phyloP scores from a whole-genome alignment of 306 rosid genomes.

The Cucurbita maxima region DNA sequence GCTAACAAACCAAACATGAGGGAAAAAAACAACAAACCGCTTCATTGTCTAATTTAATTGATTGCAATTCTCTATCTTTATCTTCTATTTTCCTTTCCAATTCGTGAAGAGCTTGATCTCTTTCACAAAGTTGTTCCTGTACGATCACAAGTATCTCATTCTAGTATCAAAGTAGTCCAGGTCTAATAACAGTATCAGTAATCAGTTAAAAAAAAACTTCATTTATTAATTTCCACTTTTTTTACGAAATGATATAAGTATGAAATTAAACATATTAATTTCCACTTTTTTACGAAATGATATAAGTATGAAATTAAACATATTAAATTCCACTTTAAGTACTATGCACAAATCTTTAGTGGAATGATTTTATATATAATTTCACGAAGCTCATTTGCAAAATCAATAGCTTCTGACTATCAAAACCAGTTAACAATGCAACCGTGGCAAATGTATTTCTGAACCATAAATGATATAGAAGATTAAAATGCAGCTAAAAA shows the following conservation, averaged over 20 bases:
- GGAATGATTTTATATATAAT: background rate
- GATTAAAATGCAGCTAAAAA: background rate
- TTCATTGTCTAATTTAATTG: slow-evolving; percentile 78
- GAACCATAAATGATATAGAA: background rate
- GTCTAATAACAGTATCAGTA: background rate
- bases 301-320: background rate
- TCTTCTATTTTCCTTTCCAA: slow-evolving; percentile 81
- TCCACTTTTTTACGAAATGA: background rate
- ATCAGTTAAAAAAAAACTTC: background rate
- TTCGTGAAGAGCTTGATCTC: slow-evolving; percentile 56
- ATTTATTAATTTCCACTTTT: background rate
- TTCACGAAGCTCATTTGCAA: background rate
- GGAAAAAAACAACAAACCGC: slow-evolving; percentile 45
- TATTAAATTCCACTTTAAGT: background rate
- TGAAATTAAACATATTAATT: background rate
- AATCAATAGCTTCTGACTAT: background rate
- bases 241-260: too few relatives aligned
- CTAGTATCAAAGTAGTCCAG: background rate
- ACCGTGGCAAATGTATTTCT: background rate
- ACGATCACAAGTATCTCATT: slow-evolving; percentile 10
- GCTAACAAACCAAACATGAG: background rate
- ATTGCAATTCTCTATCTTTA: slow-evolving; percentile 74
- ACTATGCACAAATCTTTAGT: background rate
- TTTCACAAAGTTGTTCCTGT: slow-evolving; percentile 74
- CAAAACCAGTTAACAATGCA: background rate